Base-by-base conservation (phyloP, 2,329 filamentous ascomycete genomes). In the Fusarium paranaense region DNA sequence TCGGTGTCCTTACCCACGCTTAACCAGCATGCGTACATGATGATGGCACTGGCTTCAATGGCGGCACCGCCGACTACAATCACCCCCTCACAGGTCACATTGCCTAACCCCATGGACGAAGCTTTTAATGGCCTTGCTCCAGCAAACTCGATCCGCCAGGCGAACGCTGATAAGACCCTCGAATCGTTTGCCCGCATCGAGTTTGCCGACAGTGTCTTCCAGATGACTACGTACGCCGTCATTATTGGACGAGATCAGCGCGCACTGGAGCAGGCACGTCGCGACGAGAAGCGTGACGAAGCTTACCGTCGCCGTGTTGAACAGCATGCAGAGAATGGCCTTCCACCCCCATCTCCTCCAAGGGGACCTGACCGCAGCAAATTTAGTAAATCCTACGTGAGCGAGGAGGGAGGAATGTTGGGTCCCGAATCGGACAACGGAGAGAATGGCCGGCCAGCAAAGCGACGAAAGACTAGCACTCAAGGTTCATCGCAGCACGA, bases 181-280 rank as follows among this genome's bases (percentile, higher is more conserved):
- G 87, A 90, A 77, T 90, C 88, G 4, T 90, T 90, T 79, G 89
- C 89, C 50, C 85, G 86, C 62, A 85, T 95, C 70, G 89, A 91
- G 77, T 95, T 95, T 79, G 87, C 89, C 74, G 93, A 95, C 84
- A 92, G 93, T 79, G 89, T 91, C 65, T 95, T 94, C 81, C 93
- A 94, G 82, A 93, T 95, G 90, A 94, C 91, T 61, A 94, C 92
- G 2, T 92, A 92, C 76, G 87, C 90, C 62, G 88, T 95, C 75
- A 89, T 93, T 66, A 90, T 95, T 32, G 93, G 93, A 64, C 91
- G 93, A 70, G 93, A 95, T 81, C 87, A 91, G 77, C 83, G 86
- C 62, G 90, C 90, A 11, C 82, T 90, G 73, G 83, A 87, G 64
- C 86, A 89, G 74, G 90, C 89, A 25, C 85, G 86, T 52, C 84